Percentiles rank a stretch among this genome's conserved stretches.
Evolutionary conservation across 1,284 basidiomycete species (phyloP).

Genomic region (Hymenochaete sp.): DNA sequence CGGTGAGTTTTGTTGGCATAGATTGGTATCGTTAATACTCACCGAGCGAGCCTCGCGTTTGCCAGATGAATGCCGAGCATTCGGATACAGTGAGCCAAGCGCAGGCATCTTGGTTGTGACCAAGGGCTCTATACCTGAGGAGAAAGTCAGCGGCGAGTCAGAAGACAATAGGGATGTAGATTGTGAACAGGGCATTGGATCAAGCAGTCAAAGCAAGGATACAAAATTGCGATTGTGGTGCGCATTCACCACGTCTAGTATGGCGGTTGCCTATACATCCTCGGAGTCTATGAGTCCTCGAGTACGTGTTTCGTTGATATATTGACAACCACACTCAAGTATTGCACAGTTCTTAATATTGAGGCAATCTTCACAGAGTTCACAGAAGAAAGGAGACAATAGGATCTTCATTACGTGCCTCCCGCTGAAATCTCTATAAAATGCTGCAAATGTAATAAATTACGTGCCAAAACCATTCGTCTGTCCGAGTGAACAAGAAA

Average conservation of each 20-base stretch:
- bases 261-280: slow-evolving; percentile 65
- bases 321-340: too few relatives aligned
- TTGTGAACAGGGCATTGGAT: background rate
- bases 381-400: too few relatives aligned
- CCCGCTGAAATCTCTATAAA: too few relatives aligned
- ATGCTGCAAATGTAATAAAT: too few relatives aligned
- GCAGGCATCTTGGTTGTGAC: slow-evolving; percentile 41
- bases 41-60: background rate
- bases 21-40: background rate
- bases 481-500: too few relatives aligned
- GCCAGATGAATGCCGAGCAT: slow-evolving; percentile 22
- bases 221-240: slow-evolving; percentile 60
- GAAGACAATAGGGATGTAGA: slow-evolving; percentile 8
- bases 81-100: slow-evolving; percentile 26
- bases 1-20: slow-evolving; percentile 18
- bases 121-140: slow-evolving; percentile 26
- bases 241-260: slow-evolving; percentile 72
- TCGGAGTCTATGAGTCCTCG: slow-evolving; percentile 42
- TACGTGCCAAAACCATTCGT: too few relatives aligned
- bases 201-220: slow-evolving; percentile 10
- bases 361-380: too few relatives aligned
- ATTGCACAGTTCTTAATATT: too few relatives aligned
- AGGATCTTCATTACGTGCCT: too few relatives aligned
- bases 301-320: slow-evolving; percentile 38
- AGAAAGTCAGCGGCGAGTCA: background rate